Conservation (phyloP, 441 rosid genomes). For the Erodium moschatum region DNA sequence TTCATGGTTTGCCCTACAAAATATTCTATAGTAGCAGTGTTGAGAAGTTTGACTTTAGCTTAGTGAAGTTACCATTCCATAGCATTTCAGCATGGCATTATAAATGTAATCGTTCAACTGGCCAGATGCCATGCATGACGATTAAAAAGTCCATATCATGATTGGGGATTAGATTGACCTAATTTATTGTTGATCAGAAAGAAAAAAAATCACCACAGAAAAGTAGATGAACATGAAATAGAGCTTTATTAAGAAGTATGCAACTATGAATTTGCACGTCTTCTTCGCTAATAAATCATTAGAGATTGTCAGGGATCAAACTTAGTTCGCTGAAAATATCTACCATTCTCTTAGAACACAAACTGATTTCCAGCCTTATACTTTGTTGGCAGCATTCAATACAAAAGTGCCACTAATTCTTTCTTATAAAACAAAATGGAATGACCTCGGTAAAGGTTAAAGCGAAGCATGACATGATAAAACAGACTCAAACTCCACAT, state of each 20-base stretch:
- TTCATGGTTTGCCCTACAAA: not conserved
- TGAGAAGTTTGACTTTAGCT: not conserved
- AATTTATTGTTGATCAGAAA: too few relatives aligned
- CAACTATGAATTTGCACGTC: not conserved
- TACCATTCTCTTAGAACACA: not conserved
- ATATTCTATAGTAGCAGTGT: not conserved
- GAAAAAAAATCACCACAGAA: too few relatives aligned
- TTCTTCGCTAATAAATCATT: not conserved
- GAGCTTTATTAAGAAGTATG: not conserved
- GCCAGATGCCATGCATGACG: too few relatives aligned
- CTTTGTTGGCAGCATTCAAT: slow-evolving; percentile 1
- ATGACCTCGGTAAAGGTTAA: slow-evolving; percentile 3
- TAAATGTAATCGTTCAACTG: too few relatives aligned
- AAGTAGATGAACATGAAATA: not conserved
- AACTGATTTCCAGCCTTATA: not conserved
- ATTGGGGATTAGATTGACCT: too few relatives aligned
- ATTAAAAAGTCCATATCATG: too few relatives aligned
- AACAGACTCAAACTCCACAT: slow-evolving; percentile 7
- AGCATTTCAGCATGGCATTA: too few relatives aligned
- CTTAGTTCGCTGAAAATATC: not conserved
- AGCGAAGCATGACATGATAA: not conserved
- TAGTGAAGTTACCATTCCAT: too few relatives aligned
- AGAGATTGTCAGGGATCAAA: not conserved
- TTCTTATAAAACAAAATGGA: slow-evolving; percentile 12
- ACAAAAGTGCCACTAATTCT: slow-evolving; percentile 8